Evolutionary conservation across 805 yeast genomes (phyloP), one percentile per base, ranked within the genome.

Genomic region (Candida coquimbonensis): DNA sequence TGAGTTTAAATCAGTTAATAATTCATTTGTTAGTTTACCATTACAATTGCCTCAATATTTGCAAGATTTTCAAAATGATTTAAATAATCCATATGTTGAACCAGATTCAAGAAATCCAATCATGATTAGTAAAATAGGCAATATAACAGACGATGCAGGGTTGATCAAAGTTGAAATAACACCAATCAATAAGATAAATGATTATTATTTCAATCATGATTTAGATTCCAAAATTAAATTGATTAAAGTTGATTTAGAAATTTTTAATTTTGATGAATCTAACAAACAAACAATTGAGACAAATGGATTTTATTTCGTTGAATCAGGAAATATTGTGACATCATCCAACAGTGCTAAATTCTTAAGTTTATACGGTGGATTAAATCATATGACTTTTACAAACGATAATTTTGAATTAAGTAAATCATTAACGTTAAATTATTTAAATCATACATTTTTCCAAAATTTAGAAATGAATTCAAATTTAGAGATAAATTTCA

Each of bases 271-370:
- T 19, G 63, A 65, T 4, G 86, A 82, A 49, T 56, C 65, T 8
- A 72, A 77, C 31, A 69, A 66, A 45, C 80, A 81, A 56, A 57
- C 60, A 1, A 52, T 88, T 17, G 67, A 69, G 5, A 64, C 86
- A 11, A 64, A 66, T 24, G 90, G 89, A 0, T 71, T 81, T 2
- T 83, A 83, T 59, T 87, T 82, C 56, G 81, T 83, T 49, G 70
- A 73, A 19, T 65, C 78, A 1, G 95, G 95, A 0, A 69, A 84
- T 43, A 59, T 85, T 5, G 66, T 85, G 14, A 71, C 81, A 0
- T 57, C 76, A 17, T 73, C 88, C 1, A 67, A 72, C 33, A 74
- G 88, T 27, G 86, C 85, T 7, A 83, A 82, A 59, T 80, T 80
- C 59, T 67, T 71, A 43, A 82, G 88, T 8, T 45, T 70, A n/a